Evolutionary conservation across 106 monocot genomes (phyloP).

Genomic region (Alisma plantagoaquatica): DNA sequence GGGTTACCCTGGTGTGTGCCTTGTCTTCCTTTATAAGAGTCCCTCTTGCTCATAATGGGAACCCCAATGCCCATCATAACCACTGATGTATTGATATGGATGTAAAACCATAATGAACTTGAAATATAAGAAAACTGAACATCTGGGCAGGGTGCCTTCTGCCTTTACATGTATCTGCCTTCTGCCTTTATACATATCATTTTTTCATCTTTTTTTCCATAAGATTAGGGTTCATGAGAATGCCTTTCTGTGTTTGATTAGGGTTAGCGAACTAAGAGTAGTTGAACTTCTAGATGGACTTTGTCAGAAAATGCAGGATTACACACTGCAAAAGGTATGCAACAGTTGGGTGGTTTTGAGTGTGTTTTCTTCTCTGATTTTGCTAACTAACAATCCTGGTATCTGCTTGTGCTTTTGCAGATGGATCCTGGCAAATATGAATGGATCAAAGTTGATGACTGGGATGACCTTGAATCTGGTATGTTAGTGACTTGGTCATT

Average conservation of each 20-base stretch:
- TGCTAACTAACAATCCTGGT: neutral
- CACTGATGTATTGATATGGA: neutral
- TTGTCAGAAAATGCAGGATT: slow-evolving; percentile 88
- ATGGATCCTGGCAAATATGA: slow-evolving; percentile 30
- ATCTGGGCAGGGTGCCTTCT: no score
- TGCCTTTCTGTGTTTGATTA: slow-evolving; percentile 12
- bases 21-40: no score
- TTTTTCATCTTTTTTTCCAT: no score
- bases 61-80: no score
- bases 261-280: slow-evolving; percentile 72
- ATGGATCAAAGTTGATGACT: slow-evolving; percentile 57
- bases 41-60: no score
- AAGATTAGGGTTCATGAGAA: no score
- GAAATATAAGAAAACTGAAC: no score
- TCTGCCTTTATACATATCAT: no score
- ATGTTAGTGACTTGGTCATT: neutral
- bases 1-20: no score
- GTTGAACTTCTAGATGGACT: slow-evolving; percentile 90
- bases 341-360: neutral
- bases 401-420: slow-evolving; percentile 21
- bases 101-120: neutral
- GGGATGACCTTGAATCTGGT: slow-evolving; percentile 19
- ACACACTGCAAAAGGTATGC: slow-evolving; percentile 61
- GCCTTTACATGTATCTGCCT: no score
- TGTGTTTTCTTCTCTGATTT: neutral